Evolutionary conservation across 2,329 filamentous ascomycete genomes (phyloP).

Genomic region (Epichloe uncinata): DNA sequence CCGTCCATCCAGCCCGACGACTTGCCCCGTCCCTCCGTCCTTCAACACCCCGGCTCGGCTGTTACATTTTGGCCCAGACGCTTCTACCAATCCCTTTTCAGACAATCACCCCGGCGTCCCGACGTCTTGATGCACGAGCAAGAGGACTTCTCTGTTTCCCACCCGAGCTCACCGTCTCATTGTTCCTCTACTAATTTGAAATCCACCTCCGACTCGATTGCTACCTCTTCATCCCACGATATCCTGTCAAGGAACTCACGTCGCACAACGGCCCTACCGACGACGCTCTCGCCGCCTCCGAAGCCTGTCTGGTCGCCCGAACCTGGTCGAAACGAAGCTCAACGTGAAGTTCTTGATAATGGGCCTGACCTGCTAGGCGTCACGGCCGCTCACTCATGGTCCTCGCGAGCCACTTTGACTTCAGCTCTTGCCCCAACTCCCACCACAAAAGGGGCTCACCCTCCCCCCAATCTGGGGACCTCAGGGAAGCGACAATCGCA

Average conservation of each 20-base stretch:
- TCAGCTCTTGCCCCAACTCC: neutral
- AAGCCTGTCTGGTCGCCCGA: slow-evolving; percentile 2
- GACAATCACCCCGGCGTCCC: slow-evolving; percentile 8
- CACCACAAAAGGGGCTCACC: slow-evolving; percentile 1
- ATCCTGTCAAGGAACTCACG: neutral
- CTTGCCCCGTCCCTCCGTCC: too few relatives aligned
- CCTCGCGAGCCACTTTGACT: neutral
- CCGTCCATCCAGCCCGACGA: too few relatives aligned
- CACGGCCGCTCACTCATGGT: slow-evolving; percentile 3
- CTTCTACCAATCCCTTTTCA: neutral
- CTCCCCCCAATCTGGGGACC: slow-evolving; percentile 5
- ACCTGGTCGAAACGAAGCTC: slow-evolving; percentile 7
- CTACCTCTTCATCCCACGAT: slow-evolving; percentile 5
- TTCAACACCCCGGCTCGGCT: too few relatives aligned
- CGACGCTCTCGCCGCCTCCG: slow-evolving; percentile 2
- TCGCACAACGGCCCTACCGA: slow-evolving; percentile 1
- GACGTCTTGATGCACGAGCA: slow-evolving; percentile 20
- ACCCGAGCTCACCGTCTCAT: neutral
- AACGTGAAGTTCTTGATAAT: slow-evolving; percentile 5
- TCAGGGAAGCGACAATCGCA: slow-evolving; percentile 15
- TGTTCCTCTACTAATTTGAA: neutral
- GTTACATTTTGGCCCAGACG: too few relatives aligned
- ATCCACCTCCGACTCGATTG: slow-evolving; percentile 6
- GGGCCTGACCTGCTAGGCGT: slow-evolving; percentile 8
- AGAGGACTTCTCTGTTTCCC: slow-evolving; percentile 3